These are phyloP conservation scores for Pythium grandisporangium DNA, from an alignment of 352 stramenopile genomes.

Conservation along the genomic window DNA sequence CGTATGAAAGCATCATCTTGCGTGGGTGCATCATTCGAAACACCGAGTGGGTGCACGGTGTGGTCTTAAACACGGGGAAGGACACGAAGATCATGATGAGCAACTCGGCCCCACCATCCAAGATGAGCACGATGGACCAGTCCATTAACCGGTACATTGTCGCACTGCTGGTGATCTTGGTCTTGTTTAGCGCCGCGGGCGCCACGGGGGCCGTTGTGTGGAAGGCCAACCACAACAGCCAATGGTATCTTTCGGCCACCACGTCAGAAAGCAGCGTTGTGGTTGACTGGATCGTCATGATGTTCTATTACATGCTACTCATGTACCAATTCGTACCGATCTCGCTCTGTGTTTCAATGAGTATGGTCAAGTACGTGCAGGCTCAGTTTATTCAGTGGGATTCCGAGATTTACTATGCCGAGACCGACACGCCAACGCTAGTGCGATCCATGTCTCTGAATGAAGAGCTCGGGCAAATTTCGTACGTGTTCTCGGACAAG, in stretches of 20 bases:
- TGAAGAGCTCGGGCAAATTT: slow-evolving; percentile 94
- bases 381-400: slow-evolving; percentile 93
- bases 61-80: slow-evolving; percentile 91
- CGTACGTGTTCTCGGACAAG: slow-evolving; percentile 99
- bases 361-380: slow-evolving; percentile 93
- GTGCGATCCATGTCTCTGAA: slow-evolving; percentile 93
- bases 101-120: slow-evolving; percentile 66
- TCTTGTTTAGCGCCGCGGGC: slow-evolving; percentile 49
- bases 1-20: slow-evolving; percentile 84
- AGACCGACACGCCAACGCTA: slow-evolving; percentile 80
- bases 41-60: slow-evolving; percentile 85
- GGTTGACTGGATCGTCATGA: slow-evolving; percentile 71
- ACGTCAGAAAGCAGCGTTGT: slow-evolving; percentile 18
- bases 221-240: slow-evolving; percentile 25
- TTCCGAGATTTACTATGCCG: slow-evolving; percentile 89
- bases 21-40: slow-evolving; percentile 90
- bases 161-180: slow-evolving; percentile 51
- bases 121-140: slow-evolving; percentile 83
- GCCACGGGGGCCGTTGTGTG: slow-evolving; percentile 51
- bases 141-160: slow-evolving; percentile 78
- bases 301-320: slow-evolving; percentile 93
- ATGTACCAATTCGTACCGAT: slow-evolving; percentile 97
- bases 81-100: slow-evolving; percentile 93
- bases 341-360: slow-evolving; percentile 96
- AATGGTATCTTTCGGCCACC: slow-evolving; percentile 51